Evolutionary conservation across 441 rosid genomes (phyloP).

Genomic region (Gossypium lobatum): DNA sequence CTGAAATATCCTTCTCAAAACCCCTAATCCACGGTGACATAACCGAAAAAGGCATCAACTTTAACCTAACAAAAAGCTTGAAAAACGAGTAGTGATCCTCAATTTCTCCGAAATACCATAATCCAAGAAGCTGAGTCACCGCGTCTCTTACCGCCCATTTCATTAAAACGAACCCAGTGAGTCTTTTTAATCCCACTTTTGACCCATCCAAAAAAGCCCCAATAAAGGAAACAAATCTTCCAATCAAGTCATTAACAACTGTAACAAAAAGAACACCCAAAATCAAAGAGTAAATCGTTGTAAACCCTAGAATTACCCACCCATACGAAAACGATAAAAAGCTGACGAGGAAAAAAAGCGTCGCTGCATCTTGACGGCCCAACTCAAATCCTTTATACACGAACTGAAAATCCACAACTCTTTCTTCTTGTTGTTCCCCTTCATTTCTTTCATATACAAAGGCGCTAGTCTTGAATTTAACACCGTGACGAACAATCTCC

Average conservation of each 20-base stretch:
- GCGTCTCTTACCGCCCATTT: constrained; percentile 94
- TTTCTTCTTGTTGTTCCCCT: constrained; percentile 33
- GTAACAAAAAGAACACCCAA: constrained; percentile 66
- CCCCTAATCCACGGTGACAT: constrained; percentile 80
- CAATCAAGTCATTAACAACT: constrained; percentile 58
- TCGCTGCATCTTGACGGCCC: constrained; percentile 63
- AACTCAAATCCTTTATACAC: constrained; percentile 47
- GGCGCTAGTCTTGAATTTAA: constrained; percentile 34
- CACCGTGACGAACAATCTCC: constrained; percentile 51
- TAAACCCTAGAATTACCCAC: constrained; percentile 85
- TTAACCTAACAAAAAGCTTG: constrained; percentile 76
- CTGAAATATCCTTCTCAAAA: constrained; percentile 75
- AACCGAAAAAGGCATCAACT: constrained; percentile 85
- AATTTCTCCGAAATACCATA: constrained; percentile 84
- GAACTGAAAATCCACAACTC: constrained; percentile 48
- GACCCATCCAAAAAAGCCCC: constrained; percentile 71
- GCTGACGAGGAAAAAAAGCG: constrained; percentile 66
- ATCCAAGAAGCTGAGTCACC: constrained; percentile 75
- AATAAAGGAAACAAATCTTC: constrained; percentile 46
- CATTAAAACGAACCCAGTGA: constrained; percentile 85
- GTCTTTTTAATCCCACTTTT: constrained; percentile 70
- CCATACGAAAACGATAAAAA: constrained; percentile 87
- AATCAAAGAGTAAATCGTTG: constrained; percentile 73
- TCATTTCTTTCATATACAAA: constrained; percentile 24
- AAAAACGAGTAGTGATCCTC: constrained; percentile 85